phyloP scores from a whole-genome alignment of 2,329 filamentous ascomycete genomes.

The Pseudogymnoascus sp. region DNA sequence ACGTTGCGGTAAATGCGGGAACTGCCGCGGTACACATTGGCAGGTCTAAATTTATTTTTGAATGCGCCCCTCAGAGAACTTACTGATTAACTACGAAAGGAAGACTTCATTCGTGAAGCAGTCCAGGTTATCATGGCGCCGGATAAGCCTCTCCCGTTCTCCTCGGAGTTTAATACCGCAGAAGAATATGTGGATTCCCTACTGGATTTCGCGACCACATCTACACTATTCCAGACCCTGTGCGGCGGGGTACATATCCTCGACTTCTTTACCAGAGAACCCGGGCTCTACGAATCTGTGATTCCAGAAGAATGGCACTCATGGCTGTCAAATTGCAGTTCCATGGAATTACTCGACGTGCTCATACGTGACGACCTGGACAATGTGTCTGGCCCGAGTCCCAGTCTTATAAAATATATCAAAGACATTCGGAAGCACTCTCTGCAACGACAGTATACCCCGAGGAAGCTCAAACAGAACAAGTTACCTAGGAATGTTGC shows the following conservation, averaged over 20 bases:
- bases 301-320: conserved; percentile 73
- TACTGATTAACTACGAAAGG: background rate
- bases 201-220: conserved; percentile 66
- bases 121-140: conserved; percentile 27
- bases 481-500: conserved; percentile 64
- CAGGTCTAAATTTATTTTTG: conserved; percentile 7
- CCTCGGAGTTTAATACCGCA: conserved; percentile 58
- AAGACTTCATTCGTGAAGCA: background rate
- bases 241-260: conserved; percentile 96
- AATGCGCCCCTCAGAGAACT: background rate
- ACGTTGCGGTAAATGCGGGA: background rate
- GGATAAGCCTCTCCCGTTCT: conserved; percentile 57
- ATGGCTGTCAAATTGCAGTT: conserved; percentile 65
- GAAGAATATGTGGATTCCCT: conserved; percentile 76
- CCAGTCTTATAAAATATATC: conserved; percentile 64
- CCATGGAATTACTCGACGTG: conserved; percentile 72
- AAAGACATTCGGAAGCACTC: conserved; percentile 61
- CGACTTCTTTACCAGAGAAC: conserved; percentile 85
- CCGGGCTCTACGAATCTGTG: conserved; percentile 71
- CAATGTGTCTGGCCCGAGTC: conserved; percentile 28
- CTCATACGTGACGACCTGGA: conserved; percentile 71
- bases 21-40: background rate
- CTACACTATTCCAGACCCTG: conserved; percentile 74
- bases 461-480: conserved; percentile 37
- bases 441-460: conserved; percentile 54